Evolutionary conservation across 1,139 yeast species (phyloP), one percentile per base, ranked within the genome.

Genomic region (Geotrichum reessii): DNA sequence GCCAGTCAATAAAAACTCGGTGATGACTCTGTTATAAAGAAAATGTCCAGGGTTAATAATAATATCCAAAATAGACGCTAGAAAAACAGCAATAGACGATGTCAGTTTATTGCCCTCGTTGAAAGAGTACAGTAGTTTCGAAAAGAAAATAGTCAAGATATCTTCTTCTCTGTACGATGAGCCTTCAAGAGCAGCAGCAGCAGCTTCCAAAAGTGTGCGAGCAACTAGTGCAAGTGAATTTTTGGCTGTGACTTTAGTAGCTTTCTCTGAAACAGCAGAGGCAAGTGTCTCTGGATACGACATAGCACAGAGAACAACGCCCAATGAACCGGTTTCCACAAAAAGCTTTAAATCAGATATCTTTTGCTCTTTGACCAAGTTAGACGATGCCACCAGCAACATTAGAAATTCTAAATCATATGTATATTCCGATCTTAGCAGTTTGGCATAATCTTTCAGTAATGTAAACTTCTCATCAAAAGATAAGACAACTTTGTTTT

Each of bases 21-120:
- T 47, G 22, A 78, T 82, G 0, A 83, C 81, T 62, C 82, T 81
- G 63, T 89, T 96, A 69, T 86, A 88, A 51, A 92, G 71, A 67
- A 74, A 80, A 70, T 81, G 95, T n/a, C 81, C 85, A 0, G 91
- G 97, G 69, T 82, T 84, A 8, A 78, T 69, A 59, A 88, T 69
- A 1, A 88, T 75, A 4, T 83, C 81, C 3, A 83, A 73, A 48
- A 90, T 69, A 55, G 80, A 78, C 0, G 89, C 76, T 66, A 85
- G 63, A 65, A 71, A 80, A 64, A 71, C 67, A 68, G 82, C 78
- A 73, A 75, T 56, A 79, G 65, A 53, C 77, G 78, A n/a, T 76
- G 72, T 57, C 74, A 71, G 17, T 52, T 58, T 50, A 2, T 69
- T 63, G 3, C 64, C 63, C 21, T 61, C 65, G 12, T 51, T 21